Base-by-base conservation (phyloP, 2,329 filamentous ascomycete species). In the Piedraia hortae region DNA sequence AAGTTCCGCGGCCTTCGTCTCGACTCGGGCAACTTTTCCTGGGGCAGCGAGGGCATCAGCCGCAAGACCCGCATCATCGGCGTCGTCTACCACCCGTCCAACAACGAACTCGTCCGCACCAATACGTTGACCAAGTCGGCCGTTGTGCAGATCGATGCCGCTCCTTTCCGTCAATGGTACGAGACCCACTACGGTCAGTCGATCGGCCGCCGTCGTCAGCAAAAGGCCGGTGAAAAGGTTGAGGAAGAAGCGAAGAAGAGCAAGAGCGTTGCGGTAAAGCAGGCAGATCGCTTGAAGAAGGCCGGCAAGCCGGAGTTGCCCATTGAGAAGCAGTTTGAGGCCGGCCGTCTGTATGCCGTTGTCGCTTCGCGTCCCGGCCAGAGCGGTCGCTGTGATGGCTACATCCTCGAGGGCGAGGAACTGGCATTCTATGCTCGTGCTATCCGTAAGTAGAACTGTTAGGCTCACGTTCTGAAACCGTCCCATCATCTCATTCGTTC, bases 81-180 rank as follows among this genome's bases (percentile, higher is more conserved):
- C 46, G 88, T 97, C 58, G 72, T 70, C 51, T 97, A 78, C 74
- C 88, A 97, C 60, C 88, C 85, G 34, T 91, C 82, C 53, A 97
- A 97, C 80, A 97, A 97, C 77, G 85, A 97, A 62, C 68, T 97
- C 43, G 80, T 97, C 63, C 85, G 85, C 50, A 97, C 85, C 57
- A 97, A 97, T 72, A 93, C 85, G 61, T 67, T 97, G 53, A 97
- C 85, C 65, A 88, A 80, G 62, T 77, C 77, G 49, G 85, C 85
- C 59, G 75, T 97, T 47, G 75, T 97, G 53, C 85, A 97, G 65
- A 62, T 97, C 57, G 85, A 97, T 56, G 85, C 88, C 44, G 77
- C 85, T 34, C 85, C 85, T 41, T 97, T 97, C 75, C 67, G 85
- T 53, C 82, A 93, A 62, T 97, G 85, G 85, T 97, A 89, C 60